Conservation (phyloP, 2,329 filamentous ascomycete genomes). For the Botrytis elliptica region DNA sequence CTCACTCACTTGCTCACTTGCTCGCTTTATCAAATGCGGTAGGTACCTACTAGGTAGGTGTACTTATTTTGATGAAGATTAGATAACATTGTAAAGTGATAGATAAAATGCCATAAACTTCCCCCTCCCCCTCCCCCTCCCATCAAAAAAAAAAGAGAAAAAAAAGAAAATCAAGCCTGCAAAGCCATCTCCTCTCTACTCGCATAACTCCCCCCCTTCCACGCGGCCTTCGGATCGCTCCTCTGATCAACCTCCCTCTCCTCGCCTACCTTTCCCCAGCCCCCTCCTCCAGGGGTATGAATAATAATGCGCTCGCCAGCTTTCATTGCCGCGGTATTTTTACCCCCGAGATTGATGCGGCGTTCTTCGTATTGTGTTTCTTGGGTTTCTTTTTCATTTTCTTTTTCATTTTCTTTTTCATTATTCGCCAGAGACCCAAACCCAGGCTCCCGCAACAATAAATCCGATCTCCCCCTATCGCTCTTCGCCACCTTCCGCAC, state of each 20-base stretch:
- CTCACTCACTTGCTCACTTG: not conserved
- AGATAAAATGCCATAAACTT: too few relatives aligned
- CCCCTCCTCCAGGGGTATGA: slow-evolving; percentile 75
- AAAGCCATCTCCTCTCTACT: slow-evolving; percentile 58
- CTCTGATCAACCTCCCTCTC: slow-evolving; percentile 51
- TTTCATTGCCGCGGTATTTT: slow-evolving; percentile 76
- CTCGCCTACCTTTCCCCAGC: slow-evolving; percentile 64
- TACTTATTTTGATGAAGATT: not conserved
- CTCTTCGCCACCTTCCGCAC: slow-evolving; percentile 67
- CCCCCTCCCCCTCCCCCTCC: too few relatives aligned
- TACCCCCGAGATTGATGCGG: slow-evolving; percentile 71
- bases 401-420: slow-evolving; percentile 22
- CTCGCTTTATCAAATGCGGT: not conserved
- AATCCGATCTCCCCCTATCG: slow-evolving; percentile 48
- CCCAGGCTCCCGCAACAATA: slow-evolving; percentile 34
- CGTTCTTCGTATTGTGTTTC: slow-evolving; percentile 54
- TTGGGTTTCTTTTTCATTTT: slow-evolving; percentile 25
- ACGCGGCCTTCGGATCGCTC: slow-evolving; percentile 58
- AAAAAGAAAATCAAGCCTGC: slow-evolving; percentile 46
- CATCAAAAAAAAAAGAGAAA: not conserved
- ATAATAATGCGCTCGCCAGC: slow-evolving; percentile 76
- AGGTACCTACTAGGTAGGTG: too few relatives aligned
- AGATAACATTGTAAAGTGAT: not conserved
- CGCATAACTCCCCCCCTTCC: slow-evolving; percentile 59
- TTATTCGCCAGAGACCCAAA: too few relatives aligned